These are phyloP conservation scores for Pythium periplocum DNA, from an alignment of 352 stramenopile species.

Conservation along the genomic window DNA sequence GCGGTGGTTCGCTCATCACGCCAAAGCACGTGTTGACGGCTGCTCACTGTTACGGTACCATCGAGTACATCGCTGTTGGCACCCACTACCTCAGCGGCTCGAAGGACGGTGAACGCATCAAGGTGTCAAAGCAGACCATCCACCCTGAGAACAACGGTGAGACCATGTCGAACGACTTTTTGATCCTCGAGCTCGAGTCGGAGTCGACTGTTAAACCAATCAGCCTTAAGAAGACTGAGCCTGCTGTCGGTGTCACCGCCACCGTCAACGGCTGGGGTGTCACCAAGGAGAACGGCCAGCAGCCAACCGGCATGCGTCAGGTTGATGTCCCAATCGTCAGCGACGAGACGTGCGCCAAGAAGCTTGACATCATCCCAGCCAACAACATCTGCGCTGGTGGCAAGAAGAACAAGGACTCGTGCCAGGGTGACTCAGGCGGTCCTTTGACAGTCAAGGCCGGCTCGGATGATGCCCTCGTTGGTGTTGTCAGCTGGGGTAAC, in stretches of 20 bases:
- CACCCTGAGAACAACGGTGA: constrained; percentile 42
- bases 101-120: constrained; percentile 38
- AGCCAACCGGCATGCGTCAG: constrained; percentile 6
- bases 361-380: constrained; percentile 3
- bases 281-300: constrained; percentile 6
- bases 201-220: constrained; percentile 33
- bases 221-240: neutral
- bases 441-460: constrained; percentile 2
- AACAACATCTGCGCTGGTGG: constrained; percentile 19
- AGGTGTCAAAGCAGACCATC: constrained; percentile 35
- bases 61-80: constrained; percentile 45
- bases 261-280: constrained; percentile 10
- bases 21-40: constrained; percentile 54
- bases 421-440: constrained; percentile 20
- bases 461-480: constrained; percentile 6
- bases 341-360: constrained; percentile 3
- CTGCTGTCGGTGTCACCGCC: neutral
- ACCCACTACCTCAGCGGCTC: constrained; percentile 43
- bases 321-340: constrained; percentile 5
- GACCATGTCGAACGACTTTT: constrained; percentile 49
- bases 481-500: constrained; percentile 17
- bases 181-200: constrained; percentile 44
- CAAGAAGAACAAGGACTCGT: constrained; percentile 11
- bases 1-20: constrained; percentile 60
- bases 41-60: constrained; percentile 42